Base-by-base conservation (phyloP, 2,329 filamentous ascomycete species). In the Aspergillus sp. region DNA sequence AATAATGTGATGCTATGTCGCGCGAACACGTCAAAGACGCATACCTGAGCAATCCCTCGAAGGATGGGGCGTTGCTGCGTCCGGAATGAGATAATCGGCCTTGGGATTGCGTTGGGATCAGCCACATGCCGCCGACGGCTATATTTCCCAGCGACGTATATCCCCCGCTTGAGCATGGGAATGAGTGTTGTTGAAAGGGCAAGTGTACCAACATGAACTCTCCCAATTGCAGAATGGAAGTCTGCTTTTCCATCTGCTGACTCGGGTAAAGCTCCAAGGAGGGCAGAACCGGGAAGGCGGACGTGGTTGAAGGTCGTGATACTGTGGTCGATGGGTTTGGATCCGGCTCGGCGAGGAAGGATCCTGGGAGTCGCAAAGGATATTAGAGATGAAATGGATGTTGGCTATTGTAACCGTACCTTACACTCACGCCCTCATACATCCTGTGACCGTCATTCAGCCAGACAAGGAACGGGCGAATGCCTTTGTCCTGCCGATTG, bases 1-100 rank as follows among this genome's bases (percentile, higher is more conserved):
- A 53, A 71, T 1, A 76, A 74, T 0, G 76, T 75, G 0, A 71
- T 68, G 8, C 58, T 32, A 6, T 49, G 26, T 12, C 56, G 20
- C 1, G 55, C 5, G 41, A 59, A 59, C 0, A 56, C 36, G 20
- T 61, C 32, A 2, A 63, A 49, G 5, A 61, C 55, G 30, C 41
- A 41, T 12, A 22, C 32, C n/a, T 44, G 57, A 3, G 54, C 51
- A 2, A 59, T 44, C 30, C 47, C 47, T n/a, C 57, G 57, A 5
- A 59, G 47, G 2, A 59, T 67, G 0, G 66, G 67, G 1, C 58
- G 57, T 12, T 69, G 66, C 39, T 69, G 66, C 1, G 67, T 68
- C 9, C 67, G 61, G 44, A 69, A 66, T 0, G 48, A 38, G 3
- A 69, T 64, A 9, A 69, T 59, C 0, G 67, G 56, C 22, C 56